phyloP scores from a whole-genome alignment of 257 asterid species.

The Perilla frutescens region DNA sequence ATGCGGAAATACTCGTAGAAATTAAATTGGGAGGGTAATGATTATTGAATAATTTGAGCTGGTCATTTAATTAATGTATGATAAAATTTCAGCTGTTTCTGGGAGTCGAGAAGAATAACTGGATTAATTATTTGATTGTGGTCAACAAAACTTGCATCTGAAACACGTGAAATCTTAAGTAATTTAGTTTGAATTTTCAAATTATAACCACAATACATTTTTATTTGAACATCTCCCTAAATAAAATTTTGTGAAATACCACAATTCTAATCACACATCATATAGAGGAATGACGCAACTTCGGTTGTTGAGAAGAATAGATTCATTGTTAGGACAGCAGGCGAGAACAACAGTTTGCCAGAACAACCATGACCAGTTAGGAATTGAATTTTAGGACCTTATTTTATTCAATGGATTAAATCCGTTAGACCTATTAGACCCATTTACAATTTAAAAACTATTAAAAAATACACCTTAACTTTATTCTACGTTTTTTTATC shows the following conservation, averaged over 20 bases:
- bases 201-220: neutral
- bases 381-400: too few relatives aligned
- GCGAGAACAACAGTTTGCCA: slow-evolving; percentile 24
- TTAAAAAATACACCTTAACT: too few relatives aligned
- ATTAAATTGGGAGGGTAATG: neutral
- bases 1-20: slow-evolving; percentile 6
- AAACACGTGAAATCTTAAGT: slow-evolving; percentile 6
- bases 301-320: neutral
- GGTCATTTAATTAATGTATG: neutral
- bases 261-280: neutral
- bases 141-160: slow-evolving; percentile 1
- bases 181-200: neutral
- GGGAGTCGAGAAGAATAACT: neutral
- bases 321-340: too few relatives aligned
- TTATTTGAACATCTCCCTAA: too few relatives aligned
- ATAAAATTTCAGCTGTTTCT: neutral
- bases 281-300: neutral
- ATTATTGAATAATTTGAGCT: too few relatives aligned
- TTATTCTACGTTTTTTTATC: too few relatives aligned
- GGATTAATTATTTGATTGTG: neutral
- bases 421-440: too few relatives aligned
- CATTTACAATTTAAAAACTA: too few relatives aligned
- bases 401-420: too few relatives aligned
- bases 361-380: slow-evolving; percentile 11
- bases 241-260: neutral